Conservation (phyloP, 2,329 filamentous ascomycete genomes). For the Cryphonectria parasitica region DNA sequence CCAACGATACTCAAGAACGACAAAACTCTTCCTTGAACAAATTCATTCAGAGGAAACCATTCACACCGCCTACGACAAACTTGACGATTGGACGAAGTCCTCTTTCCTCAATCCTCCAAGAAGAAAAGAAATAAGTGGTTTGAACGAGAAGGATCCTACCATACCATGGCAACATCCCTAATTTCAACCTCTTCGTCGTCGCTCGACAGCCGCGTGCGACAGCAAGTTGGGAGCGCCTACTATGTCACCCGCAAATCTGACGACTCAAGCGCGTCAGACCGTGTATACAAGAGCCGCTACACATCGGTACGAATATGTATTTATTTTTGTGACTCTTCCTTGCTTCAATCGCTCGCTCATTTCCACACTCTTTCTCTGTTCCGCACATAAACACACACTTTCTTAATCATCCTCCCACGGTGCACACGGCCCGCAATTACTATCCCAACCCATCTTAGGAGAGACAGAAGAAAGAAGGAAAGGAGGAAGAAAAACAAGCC, state of each 20-base stretch:
- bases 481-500: background rate
- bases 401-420: background rate
- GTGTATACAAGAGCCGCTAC: conserved; percentile 24
- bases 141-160: background rate
- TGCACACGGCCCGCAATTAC: background rate
- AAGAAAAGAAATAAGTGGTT: background rate
- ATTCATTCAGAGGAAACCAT: background rate
- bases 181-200: background rate
- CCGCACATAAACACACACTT: background rate
- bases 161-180: background rate
- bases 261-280: conserved; percentile 18
- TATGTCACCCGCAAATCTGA: conserved; percentile 2
- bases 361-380: background rate
- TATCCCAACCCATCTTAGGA: background rate
- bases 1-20: background rate
- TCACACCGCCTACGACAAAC: background rate
- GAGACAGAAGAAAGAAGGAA: background rate
- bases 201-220: conserved; percentile 1
- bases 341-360: background rate
- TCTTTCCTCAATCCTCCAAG: too few species aligned
- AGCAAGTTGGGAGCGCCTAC: conserved; percentile 5
- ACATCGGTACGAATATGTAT: conserved; percentile 20
- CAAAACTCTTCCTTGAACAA: background rate
- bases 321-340: background rate
- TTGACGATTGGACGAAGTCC: too few species aligned